Evolutionary conservation across 192 early-diverging fungal genomes (phyloP).

Genomic region (Endogone sp.): DNA sequence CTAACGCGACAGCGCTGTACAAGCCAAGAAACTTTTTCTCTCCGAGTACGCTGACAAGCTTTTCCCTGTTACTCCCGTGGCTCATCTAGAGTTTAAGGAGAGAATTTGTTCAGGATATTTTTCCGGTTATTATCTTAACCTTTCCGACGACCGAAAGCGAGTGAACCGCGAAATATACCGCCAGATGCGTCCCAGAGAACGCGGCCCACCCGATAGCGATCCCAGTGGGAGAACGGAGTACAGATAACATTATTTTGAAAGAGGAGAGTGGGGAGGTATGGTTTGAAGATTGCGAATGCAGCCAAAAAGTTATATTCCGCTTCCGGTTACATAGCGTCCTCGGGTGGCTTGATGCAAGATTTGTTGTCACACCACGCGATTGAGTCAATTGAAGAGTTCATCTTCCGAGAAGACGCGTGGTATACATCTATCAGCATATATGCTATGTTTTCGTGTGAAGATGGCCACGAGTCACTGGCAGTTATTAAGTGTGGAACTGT

Average conservation of each 20-base stretch:
- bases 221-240: background rate
- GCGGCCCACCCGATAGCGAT: background rate
- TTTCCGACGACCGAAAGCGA: background rate
- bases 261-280: background rate
- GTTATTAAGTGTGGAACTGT: no score
- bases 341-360: no score
- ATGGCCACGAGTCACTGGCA: no score
- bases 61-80: background rate
- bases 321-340: no score
- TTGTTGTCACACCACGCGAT: no score
- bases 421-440: no score
- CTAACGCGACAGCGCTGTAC: background rate
- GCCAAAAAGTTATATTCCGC: no score
- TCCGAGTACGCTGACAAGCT: background rate
- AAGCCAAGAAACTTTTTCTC: background rate
- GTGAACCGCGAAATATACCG: background rate
- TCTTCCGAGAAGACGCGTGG: no score
- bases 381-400: no score
- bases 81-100: background rate
- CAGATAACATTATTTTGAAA: background rate
- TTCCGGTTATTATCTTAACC: no score
- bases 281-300: no score
- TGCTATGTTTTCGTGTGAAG: no score
- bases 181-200: background rate
- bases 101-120: background rate